Percentiles rank a stretch among this genome's conserved stretches.
These are phyloP conservation scores for Neurospora hispaniola DNA, from an alignment of 495 filamentous ascomycete genomes.

Conservation along the genomic window DNA sequence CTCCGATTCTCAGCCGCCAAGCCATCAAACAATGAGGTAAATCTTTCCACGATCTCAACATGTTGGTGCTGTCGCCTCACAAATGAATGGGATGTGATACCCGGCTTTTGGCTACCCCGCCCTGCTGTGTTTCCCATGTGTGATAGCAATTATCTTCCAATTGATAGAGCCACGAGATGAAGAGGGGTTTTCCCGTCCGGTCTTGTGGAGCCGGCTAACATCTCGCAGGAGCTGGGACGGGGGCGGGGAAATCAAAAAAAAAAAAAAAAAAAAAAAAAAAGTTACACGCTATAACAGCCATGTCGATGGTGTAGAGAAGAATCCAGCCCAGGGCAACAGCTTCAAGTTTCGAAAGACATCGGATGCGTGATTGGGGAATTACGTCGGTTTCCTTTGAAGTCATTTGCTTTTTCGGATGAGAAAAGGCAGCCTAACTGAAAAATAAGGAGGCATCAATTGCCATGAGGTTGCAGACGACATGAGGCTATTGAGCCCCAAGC, in stretches of 20 bases:
- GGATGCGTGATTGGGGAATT: neutral
- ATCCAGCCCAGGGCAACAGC: neutral
- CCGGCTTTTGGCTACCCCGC: neutral
- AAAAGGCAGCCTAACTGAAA: neutral
- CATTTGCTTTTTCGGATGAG: neutral
- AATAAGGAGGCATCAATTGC: neutral
- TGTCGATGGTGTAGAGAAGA: too few species aligned
- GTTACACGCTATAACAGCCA: neutral
- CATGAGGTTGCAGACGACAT: neutral
- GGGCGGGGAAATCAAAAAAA: neutral
- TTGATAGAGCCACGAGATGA: neutral
- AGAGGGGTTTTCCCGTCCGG: neutral
- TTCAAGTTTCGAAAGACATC: neutral
- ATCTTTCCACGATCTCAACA: neutral
- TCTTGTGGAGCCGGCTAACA: neutral
- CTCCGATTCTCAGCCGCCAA: neutral
- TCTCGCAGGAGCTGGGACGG: neutral
- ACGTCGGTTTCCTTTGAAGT: neutral
- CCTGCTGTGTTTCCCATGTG: neutral
- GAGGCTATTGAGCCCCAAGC: neutral
- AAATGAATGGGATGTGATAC: neutral
- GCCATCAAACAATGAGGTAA: neutral
- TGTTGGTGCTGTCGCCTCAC: neutral
- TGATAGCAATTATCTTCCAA: neutral
- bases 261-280: neutral